Evolutionary conservation across 345 rosid species (phyloP), one percentile per base, ranked within the genome.

Genomic region (Gossypioides kirkii): DNA sequence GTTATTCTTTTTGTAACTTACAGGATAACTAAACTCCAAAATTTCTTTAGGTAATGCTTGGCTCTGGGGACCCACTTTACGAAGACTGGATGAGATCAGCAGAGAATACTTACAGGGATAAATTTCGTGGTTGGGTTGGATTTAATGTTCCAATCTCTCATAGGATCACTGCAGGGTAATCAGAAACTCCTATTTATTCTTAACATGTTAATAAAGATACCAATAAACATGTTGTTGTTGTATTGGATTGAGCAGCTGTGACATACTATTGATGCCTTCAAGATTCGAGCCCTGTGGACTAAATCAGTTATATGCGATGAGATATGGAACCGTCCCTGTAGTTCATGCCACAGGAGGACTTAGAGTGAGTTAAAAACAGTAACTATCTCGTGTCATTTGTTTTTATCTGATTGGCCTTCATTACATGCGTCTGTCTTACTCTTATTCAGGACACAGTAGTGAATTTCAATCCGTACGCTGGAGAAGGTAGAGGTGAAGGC

Each of bases 41-140:
- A 22, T 47, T 78, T 25, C 73, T 55, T 73, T 84, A 94, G 98
- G 97, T 94, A 66, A 94, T 94, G 98, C 94, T 94, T 60, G 98
- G 98, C 13, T 92, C 98, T 42, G 98, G 98, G 60, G 89, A 89
- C 65, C 84, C 84, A 18, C 87, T 78, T 74, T 94, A 60, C 78
- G 98, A 94, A 73, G 83, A 77, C 71, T 94, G 96, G 98, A 94
- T 94, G 98, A 92, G 90, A 82, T 80, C 74, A 56, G 80, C 90
- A 75, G 98, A 92, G 78, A 70, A 80, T 69, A 82, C 82, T 49
- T 86, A 88, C 82, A 85, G 18, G 78, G 89, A 94, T 72, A 90
- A 94, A 75, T 92, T 89, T 43, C 90, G 98, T 32, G 98, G 98
- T 50, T 94, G 98, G 98, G 98, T 94, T 80, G 98, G 98, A 64